A percentile compares a stretch with the other conserved stretches of the same genome.
Evolutionary conservation across 352 stramenopile species (phyloP).

Genomic region (Globisporangium okanoganense): DNA sequence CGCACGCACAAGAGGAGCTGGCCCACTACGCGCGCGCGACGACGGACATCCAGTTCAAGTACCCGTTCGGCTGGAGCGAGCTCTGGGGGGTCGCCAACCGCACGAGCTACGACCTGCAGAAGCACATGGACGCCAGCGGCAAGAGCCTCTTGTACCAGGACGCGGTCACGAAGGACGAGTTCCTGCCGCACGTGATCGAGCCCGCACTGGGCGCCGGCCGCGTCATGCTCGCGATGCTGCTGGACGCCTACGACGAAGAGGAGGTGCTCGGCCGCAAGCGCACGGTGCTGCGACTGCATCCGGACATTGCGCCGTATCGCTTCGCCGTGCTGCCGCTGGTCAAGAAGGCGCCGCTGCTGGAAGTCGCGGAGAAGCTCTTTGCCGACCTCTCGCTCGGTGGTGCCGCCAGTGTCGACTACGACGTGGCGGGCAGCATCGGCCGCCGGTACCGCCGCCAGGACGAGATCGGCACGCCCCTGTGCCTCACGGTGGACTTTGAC

Average conservation of each 20-base stretch:
- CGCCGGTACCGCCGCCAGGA: constrained; percentile 95
- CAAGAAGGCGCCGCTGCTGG: constrained; percentile 93
- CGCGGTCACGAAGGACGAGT: constrained; percentile 71
- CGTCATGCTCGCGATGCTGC: constrained; percentile 92
- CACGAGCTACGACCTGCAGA: constrained; percentile 95
- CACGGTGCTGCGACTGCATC: constrained; percentile 91
- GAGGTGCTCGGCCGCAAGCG: constrained; percentile 81
- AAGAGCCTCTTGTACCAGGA: constrained; percentile 86
- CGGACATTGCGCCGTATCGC: constrained; percentile 92
- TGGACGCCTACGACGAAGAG: constrained; percentile 95
- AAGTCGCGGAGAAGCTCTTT: constrained; percentile 89
- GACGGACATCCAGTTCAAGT: constrained; percentile 97
- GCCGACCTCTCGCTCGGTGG: constrained; percentile 80
- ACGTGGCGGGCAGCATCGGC: constrained; percentile 87
- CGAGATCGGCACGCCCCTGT: constrained; percentile 97
- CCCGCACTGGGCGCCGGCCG: constrained; percentile 87
- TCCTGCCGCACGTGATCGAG: constrained; percentile 96
- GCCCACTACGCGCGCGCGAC: constrained; percentile 96
- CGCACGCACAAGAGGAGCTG: constrained; percentile 90
- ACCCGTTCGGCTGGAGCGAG: constrained; percentile 96
- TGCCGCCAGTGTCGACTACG: constrained; percentile 91
- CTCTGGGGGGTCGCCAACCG: constrained; percentile 96
- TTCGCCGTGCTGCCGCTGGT: constrained; percentile 92
- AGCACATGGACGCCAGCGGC: constrained; percentile 92
- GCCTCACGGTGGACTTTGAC: constrained; percentile 97